phyloP scores from a whole-genome alignment of 371 early-diverging fungal species.

The Smittium mucronatum region DNA sequence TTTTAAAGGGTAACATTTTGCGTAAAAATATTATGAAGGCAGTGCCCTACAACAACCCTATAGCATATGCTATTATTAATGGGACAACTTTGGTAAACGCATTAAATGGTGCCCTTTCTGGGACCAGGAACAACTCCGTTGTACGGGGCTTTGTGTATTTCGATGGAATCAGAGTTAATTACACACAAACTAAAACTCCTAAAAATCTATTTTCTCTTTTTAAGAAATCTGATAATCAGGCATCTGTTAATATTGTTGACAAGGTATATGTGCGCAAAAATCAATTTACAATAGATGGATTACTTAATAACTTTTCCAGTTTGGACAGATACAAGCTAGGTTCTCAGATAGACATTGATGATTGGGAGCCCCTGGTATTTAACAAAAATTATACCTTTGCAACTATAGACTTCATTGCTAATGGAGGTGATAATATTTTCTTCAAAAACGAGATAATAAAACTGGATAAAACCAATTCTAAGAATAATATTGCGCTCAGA shows the following conservation, averaged over 20 bases:
- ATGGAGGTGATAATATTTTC: conserved; percentile 47
- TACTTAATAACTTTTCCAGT: neutral
- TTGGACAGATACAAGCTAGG: neutral
- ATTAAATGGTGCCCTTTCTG: conserved; percentile 11
- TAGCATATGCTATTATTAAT: conserved; percentile 33
- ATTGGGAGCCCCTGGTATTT: conserved; percentile 20
- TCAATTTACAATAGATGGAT: neutral
- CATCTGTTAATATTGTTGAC: neutral
- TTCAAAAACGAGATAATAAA: conserved; percentile 5
- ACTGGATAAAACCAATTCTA: neutral
- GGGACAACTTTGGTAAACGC: conserved; percentile 23
- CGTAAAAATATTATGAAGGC: conserved; percentile 36
- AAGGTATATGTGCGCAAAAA: conserved; percentile 7
- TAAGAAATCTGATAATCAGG: neutral
- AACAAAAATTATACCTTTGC: conserved; percentile 32
- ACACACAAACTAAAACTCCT: neutral
- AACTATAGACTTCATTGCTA: conserved; percentile 42
- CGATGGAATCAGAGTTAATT: conserved; percentile 12
- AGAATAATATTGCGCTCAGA: neutral
- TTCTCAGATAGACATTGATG: conserved; percentile 14
- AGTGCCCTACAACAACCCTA: conserved; percentile 40
- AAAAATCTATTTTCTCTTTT: conserved; percentile 13
- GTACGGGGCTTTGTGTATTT: conserved; percentile 14
- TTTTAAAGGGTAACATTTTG: conserved; percentile 35
- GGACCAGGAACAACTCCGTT: conserved; percentile 4